Evolutionary conservation across 371 early-diverging fungal species (phyloP).

Genomic region (Circinella minor): DNA sequence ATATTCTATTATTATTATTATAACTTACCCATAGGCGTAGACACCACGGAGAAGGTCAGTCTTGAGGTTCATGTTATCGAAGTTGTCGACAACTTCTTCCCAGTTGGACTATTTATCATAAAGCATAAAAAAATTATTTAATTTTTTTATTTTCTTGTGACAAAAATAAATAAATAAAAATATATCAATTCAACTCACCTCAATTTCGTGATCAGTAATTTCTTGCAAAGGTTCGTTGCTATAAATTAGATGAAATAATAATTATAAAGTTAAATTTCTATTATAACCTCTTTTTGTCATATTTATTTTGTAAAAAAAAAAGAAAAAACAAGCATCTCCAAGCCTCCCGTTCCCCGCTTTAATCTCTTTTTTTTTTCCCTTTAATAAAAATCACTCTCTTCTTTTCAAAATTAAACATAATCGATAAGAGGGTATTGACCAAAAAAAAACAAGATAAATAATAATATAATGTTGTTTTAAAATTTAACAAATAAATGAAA

Average conservation of each 20-base stretch:
- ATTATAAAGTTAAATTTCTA: slow-evolving; percentile 44
- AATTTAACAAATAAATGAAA: neutral
- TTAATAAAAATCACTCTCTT: neutral
- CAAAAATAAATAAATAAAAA: neutral
- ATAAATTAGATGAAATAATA: slow-evolving; percentile 22
- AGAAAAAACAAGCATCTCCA: slow-evolving; percentile 8
- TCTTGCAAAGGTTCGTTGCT: slow-evolving; percentile 38
- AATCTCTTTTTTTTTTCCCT: neutral
- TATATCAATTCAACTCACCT: slow-evolving; percentile 19
- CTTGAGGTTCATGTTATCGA: slow-evolving; percentile 86
- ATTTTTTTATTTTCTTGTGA: neutral
- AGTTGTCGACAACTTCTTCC: slow-evolving; percentile 79
- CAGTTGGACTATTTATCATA: slow-evolving; percentile 63
- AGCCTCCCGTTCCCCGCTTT: neutral
- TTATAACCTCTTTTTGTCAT: slow-evolving; percentile 32
- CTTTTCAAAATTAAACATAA: neutral
- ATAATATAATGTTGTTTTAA: neutral
- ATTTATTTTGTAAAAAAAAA: no score
- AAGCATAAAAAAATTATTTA: slow-evolving; percentile 9
- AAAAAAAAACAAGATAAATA: neutral
- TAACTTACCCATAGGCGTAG: slow-evolving; percentile 80
- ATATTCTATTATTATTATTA: no score
- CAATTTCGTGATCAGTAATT: slow-evolving; percentile 32
- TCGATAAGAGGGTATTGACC: no score
- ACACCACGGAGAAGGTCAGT: slow-evolving; percentile 88